Percentiles rank a stretch among this genome's conserved stretches.
phyloP scores from a whole-genome alignment of 192 early-diverging fungal species.

The Gaertneriomyces semiglobifer region DNA sequence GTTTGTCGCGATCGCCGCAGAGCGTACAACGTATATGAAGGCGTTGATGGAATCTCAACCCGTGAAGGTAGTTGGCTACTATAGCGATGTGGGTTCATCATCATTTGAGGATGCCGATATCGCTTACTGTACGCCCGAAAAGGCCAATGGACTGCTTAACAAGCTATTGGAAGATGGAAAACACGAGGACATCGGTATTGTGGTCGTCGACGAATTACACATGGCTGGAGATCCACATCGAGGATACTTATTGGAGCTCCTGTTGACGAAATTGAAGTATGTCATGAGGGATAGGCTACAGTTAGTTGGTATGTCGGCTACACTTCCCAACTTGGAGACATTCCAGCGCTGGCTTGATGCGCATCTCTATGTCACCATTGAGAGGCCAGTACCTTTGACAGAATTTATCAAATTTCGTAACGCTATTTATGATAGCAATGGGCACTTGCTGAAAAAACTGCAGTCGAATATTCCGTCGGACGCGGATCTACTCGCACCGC shows the following conservation, averaged over 20 bases:
- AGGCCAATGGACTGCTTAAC: slow-evolving; percentile 40
- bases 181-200: slow-evolving; percentile 27
- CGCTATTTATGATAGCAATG: slow-evolving; percentile 26
- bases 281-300: slow-evolving; percentile 29
- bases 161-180: slow-evolving; percentile 32
- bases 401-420: slow-evolving; percentile 36
- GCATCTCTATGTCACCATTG: slow-evolving; percentile 30
- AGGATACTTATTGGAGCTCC: slow-evolving; percentile 36
- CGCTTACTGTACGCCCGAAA: not conserved
- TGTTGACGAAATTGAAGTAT: slow-evolving; percentile 34
- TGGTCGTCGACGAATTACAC: slow-evolving; percentile 39
- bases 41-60: slow-evolving; percentile 18
- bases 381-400: slow-evolving; percentile 30
- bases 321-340: slow-evolving; percentile 37
- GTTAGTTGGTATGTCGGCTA: slow-evolving; percentile 43
- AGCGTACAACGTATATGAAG: slow-evolving; percentile 31
- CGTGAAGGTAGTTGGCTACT: slow-evolving; percentile 37
- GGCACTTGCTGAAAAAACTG: not conserved
- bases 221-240: slow-evolving; percentile 39
- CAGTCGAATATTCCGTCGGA: not conserved
- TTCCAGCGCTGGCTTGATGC: slow-evolving; percentile 38
- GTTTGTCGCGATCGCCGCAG: slow-evolving; percentile 32
- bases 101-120: slow-evolving; percentile 39
- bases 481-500: slow-evolving; percentile 19
- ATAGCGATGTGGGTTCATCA: slow-evolving; percentile 23